These are phyloP conservation scores for Eremothecium gossypii DNA, from an alignment of 1,139 yeast species.

Conservation along the genomic window DNA sequence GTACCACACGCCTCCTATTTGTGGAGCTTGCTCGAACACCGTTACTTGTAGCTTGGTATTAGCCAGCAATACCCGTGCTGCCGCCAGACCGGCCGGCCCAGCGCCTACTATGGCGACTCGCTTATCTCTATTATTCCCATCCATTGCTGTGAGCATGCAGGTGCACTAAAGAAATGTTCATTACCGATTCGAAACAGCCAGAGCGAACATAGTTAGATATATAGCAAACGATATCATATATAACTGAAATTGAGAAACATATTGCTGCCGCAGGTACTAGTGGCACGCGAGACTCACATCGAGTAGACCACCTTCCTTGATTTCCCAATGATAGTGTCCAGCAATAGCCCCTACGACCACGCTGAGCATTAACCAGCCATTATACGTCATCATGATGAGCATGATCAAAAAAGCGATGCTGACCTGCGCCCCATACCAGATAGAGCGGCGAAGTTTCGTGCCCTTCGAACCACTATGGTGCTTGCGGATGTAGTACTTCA, in stretches of 20 bases:
- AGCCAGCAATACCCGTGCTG: constrained; percentile 22
- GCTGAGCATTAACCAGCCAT: constrained; percentile 74
- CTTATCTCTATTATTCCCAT: neutral
- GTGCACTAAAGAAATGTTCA: too few species aligned
- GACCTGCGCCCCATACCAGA: constrained; percentile 61
- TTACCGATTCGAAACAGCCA: too few species aligned
- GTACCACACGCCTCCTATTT: constrained; percentile 28
- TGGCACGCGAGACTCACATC: constrained; percentile 7
- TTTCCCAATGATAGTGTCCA: constrained; percentile 53
- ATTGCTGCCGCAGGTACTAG: neutral
- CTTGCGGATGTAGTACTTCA: constrained; percentile 34
- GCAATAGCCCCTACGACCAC: constrained; percentile 59
- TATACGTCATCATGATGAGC: constrained; percentile 78
- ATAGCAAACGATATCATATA: neutral
- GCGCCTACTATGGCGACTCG: constrained; percentile 26
- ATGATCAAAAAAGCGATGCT: constrained; percentile 69
- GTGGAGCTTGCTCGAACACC: constrained; percentile 17
- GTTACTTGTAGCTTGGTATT: constrained; percentile 17
- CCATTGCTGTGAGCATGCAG: neutral
- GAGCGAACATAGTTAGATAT: too few species aligned
- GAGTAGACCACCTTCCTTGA: neutral
- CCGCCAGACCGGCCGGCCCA: constrained; percentile 28
- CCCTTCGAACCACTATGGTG: constrained; percentile 9
- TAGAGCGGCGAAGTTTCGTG: constrained; percentile 32
- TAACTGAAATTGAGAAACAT: neutral